A percentile compares a stretch with the other conserved stretches of the same genome.
These are phyloP conservation scores for Mycena chlorophos DNA, from an alignment of 768 basidiomycete species.

Conservation along the genomic window DNA sequence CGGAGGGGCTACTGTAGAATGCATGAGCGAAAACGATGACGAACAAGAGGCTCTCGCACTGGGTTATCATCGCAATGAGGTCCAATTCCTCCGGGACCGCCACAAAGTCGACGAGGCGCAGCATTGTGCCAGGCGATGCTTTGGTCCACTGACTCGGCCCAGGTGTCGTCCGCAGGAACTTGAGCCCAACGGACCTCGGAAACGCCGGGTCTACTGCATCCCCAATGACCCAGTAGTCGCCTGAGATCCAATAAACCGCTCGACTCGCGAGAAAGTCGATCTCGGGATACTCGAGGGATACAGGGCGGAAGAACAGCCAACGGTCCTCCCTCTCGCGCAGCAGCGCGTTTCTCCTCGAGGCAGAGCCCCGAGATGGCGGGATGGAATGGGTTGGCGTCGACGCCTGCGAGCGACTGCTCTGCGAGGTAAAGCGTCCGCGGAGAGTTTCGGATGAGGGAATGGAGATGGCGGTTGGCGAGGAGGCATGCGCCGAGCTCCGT, in stretches of 20 bases:
- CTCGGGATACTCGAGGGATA: background rate
- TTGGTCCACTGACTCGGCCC: background rate
- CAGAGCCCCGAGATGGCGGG: background rate
- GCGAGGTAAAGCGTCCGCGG: constrained; percentile 10
- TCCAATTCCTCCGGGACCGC: background rate
- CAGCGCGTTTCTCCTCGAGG: background rate
- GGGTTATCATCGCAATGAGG: background rate
- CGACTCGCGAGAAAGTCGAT: background rate
- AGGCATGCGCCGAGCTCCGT: constrained; percentile 1
- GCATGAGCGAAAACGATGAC: background rate
- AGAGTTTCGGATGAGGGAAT: constrained; percentile 13
- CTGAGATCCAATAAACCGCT: background rate
- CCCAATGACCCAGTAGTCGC: constrained; percentile 1
- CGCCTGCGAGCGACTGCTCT: constrained; percentile 19
- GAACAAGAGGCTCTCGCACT: background rate
- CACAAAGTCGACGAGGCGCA: background rate
- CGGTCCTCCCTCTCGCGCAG: background rate
- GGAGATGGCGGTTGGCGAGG: background rate
- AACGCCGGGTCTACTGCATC: background rate
- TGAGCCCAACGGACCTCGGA: background rate
- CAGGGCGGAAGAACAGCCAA: background rate
- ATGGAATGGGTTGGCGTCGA: constrained; percentile 15
- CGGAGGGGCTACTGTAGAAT: background rate
- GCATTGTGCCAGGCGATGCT: background rate
- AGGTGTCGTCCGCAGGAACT: background rate